These are phyloP conservation scores for Isabelozyma pseudorhagii DNA, from an alignment of 805 yeast species.

Conservation along the genomic window DNA sequence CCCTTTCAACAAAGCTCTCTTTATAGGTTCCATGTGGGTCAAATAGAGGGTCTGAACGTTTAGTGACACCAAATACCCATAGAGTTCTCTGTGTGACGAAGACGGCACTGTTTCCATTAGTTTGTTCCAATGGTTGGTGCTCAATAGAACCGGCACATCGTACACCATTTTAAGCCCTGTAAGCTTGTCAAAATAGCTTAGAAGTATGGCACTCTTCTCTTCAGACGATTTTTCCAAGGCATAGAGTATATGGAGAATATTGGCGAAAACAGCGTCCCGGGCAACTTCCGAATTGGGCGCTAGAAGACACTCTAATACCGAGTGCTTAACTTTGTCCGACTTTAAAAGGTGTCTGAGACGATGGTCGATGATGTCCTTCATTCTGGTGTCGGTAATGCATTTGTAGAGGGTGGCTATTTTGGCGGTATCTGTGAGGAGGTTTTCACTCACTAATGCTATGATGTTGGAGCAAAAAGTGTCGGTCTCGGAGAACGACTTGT, in stretches of 20 bases:
- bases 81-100: constrained; percentile 18
- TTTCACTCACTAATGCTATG: constrained; percentile 26
- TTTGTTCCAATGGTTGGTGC: constrained; percentile 9
- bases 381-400: constrained; percentile 14
- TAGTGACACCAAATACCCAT: constrained; percentile 25
- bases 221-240: constrained; percentile 7
- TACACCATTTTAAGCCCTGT: constrained; percentile 21
- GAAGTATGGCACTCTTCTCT: constrained; percentile 14
- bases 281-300: constrained; percentile 17
- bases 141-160: constrained; percentile 16
- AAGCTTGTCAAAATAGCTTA: constrained; percentile 24
- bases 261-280: constrained; percentile 13
- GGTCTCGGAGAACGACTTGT: constrained; percentile 18
- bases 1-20: constrained; percentile 23
- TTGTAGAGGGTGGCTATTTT: constrained; percentile 16
- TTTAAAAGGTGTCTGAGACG: constrained; percentile 13
- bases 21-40: constrained; percentile 12
- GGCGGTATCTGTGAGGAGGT: constrained; percentile 22
- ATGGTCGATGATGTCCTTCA: constrained; percentile 12
- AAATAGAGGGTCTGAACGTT: constrained; percentile 28
- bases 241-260: constrained; percentile 10
- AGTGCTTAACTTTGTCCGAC: constrained; percentile 18
- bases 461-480: constrained; percentile 26
- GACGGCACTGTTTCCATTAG: constrained; percentile 16
- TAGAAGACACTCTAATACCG: constrained; percentile 24